Evolutionary conservation across 108 stramenopile genomes (phyloP), one percentile per base, ranked within the genome.

Genomic region (Epithemia pelagica): DNA sequence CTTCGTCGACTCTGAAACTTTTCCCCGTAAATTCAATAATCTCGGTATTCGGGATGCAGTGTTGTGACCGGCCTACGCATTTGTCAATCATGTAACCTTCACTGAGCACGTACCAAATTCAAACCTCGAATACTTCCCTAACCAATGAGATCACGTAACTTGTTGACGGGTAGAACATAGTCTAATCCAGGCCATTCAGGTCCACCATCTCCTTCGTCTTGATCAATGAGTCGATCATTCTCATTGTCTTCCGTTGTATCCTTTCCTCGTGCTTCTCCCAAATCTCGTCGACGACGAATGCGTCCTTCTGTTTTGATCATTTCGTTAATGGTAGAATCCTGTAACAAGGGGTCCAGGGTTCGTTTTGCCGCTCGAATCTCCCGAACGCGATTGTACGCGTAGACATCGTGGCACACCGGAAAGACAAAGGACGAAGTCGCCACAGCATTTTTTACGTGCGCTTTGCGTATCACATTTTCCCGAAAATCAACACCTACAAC

Each of bases 371-470:
- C 75, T 66, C 85, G 87, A 26, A 88, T 61, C 65, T 90, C 82
- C 71, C 75, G 73, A 28, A 93, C 69, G 18, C 81, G 81, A 58
- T 82, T 82, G 67, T 90, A 90, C 54, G 88, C 33, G 3, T 74
- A 73, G 2, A 78, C 74, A 76, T 93, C 92, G 62, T 93, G 89
- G 73, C 92, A 89, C 22, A 93, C 73, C 15, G 92, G 89, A 75
- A 90, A 93, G 52, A 90, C 77, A 67, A 93, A 93, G 5, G 78
- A 85, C 46, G 82, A 76, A n/a, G 75, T 72, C 52, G 80, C 78
- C 58, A 93, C 80, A 2, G 83, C 81, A 3, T 66, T 62, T n/a
- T 72, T 25, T 18, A 85, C 82, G 63, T 89, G 80, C 28, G 81
- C 76, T 10, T 63, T 64, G 10, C 89, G 77, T 20, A 75, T 74